These are phyloP conservation scores for Triticum aestivum DNA, from an alignment of 176 grass and related monocot species.

Conservation along the genomic window DNA sequence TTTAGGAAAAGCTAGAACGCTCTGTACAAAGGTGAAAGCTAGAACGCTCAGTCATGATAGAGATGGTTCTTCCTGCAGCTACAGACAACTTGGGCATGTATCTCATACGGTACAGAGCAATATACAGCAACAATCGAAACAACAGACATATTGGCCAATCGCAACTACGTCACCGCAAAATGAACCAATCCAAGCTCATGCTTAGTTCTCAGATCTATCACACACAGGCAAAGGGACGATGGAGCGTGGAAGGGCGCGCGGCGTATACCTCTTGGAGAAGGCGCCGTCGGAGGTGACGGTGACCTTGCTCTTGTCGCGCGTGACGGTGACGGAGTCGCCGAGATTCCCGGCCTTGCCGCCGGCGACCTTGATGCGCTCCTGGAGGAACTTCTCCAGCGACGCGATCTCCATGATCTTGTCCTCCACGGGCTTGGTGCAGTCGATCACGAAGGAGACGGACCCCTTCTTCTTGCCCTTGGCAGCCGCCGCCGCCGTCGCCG, in stretches of 20 bases:
- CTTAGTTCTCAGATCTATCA: not conserved
- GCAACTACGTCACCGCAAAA: not conserved
- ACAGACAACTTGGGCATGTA: too few relatives aligned
- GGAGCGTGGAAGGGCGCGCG: too few relatives aligned
- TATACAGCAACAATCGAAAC: not conserved
- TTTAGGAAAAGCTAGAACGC: not conserved
- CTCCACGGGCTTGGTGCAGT: constrained; percentile 90
- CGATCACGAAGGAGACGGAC: constrained; percentile 66
- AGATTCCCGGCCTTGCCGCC: constrained; percentile 88
- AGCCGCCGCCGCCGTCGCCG: constrained; percentile 23
- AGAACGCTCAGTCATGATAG: not conserved
- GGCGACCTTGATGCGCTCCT: constrained; percentile 92
- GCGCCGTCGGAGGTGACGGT: constrained; percentile 75
- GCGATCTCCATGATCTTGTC: constrained; percentile 98
- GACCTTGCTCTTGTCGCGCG: constrained; percentile 79
- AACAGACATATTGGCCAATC: not conserved
- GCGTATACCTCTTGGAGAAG: constrained; percentile 75
- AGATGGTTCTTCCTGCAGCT: not conserved
- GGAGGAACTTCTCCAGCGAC: constrained; percentile 92
- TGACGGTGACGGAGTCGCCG: constrained; percentile 67
- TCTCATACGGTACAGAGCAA: not conserved
- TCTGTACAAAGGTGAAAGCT: not conserved
- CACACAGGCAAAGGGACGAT: not conserved
- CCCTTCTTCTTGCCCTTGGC: constrained; percentile 78
- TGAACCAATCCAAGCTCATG: not conserved